Conservation (phyloP, 768 basidiomycete genomes). For the Fomitopsis pulvina region DNA sequence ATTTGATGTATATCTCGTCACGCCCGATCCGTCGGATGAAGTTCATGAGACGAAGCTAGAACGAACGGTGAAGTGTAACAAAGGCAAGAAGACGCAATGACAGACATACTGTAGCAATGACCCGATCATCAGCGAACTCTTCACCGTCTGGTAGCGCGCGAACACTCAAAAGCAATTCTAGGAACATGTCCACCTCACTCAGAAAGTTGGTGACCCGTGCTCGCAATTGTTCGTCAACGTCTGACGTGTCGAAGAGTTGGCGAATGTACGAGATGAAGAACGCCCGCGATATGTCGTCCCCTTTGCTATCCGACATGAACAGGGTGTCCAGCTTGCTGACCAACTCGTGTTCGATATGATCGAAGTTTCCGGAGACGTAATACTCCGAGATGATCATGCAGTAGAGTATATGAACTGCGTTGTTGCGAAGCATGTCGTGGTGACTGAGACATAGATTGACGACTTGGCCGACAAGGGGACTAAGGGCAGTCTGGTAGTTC, state of each 20-base stretch:
- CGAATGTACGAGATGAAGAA: constrained; percentile 91
- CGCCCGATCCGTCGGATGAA: constrained; percentile 89
- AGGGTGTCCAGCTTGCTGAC: constrained; percentile 86
- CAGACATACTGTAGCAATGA: constrained; percentile 71
- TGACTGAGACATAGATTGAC: constrained; percentile 92
- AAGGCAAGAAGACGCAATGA: not conserved
- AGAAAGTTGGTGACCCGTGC: constrained; percentile 77
- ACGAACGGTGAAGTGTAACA: not conserved
- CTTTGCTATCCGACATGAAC: constrained; percentile 90
- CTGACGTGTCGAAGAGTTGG: constrained; percentile 78
- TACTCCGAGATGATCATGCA: constrained; percentile 95
- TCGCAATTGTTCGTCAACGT: constrained; percentile 74
- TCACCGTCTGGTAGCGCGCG: constrained; percentile 88
- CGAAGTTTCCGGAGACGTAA: constrained; percentile 77
- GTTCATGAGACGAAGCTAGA: constrained; percentile 81
- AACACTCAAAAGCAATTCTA: constrained; percentile 83
- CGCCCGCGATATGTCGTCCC: constrained; percentile 84
- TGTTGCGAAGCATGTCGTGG: constrained; percentile 86
- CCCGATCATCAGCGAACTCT: constrained; percentile 91
- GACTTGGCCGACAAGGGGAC: constrained; percentile 80
- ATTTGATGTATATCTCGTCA: constrained; percentile 93
- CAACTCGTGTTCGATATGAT: constrained; percentile 86
- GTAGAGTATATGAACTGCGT: constrained; percentile 88
- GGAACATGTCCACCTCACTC: constrained; percentile 86
- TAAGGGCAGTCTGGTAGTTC: constrained; percentile 83